phyloP scores from a whole-genome alignment of 2,329 filamentous ascomycete genomes.

The Reticulascus tulasneorum region DNA sequence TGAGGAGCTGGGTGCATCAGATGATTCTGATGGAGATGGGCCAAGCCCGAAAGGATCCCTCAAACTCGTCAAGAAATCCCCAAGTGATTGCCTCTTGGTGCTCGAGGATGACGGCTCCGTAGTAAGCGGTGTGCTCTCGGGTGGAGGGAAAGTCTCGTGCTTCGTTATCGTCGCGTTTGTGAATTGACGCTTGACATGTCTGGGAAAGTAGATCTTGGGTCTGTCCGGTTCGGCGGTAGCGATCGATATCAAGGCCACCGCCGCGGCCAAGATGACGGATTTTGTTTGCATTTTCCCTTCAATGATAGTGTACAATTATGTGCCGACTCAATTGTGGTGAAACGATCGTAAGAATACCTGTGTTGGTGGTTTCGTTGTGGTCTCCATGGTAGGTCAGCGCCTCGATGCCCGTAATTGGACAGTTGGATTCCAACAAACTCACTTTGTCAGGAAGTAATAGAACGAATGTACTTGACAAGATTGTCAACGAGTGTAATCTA shows the following conservation, averaged over 20 bases:
- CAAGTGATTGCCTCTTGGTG: conserved; percentile 2
- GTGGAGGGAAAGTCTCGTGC: conserved; percentile 19
- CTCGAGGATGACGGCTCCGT: conserved; percentile 4
- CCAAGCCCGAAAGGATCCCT: conserved; percentile 14
- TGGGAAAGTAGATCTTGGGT: conserved; percentile 55
- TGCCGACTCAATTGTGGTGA: neutral
- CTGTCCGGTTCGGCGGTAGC: conserved; percentile 38
- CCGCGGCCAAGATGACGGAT: conserved; percentile 42
- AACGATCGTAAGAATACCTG: conserved; percentile 13
- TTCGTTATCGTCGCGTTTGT: conserved; percentile 38
- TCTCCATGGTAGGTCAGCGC: conserved; percentile 6
- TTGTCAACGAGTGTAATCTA: conserved; percentile 47
- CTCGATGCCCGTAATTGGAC: neutral
- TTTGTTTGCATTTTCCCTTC: conserved; percentile 44
- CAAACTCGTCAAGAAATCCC: conserved; percentile 12
- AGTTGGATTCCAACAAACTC: conserved; percentile 12
- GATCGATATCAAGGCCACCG: conserved; percentile 43
- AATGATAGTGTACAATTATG: neutral
- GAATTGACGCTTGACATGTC: conserved; percentile 50
- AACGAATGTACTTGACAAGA: conserved; percentile 60
- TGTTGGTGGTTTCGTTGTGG: conserved; percentile 1
- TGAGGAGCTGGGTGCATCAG: conserved; percentile 8
- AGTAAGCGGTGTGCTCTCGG: conserved; percentile 17
- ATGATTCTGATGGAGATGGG: conserved; percentile 6
- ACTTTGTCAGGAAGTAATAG: conserved; percentile 39